A percentile compares a stretch with the other conserved stretches of the same genome.
Evolutionary conservation across 176 grass and related monocot genomes (phyloP).

Genomic region (Luzula sylvatica): DNA sequence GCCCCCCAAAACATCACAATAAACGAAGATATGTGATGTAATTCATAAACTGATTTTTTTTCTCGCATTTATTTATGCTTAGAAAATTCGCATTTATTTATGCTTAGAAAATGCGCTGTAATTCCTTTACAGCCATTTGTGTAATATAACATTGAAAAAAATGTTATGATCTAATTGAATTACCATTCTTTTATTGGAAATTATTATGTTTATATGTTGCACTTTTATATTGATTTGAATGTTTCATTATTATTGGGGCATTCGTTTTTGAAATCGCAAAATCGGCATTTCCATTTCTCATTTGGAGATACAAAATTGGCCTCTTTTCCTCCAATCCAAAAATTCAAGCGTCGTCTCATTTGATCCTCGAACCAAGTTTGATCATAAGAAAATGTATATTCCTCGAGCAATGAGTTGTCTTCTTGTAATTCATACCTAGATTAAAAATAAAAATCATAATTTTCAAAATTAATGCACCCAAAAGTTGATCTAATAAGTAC

Average conservation of each 20-base stretch:
- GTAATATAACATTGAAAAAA: too few species aligned
- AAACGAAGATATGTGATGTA: not conserved
- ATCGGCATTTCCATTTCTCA: conserved; percentile 61
- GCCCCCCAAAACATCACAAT: not conserved
- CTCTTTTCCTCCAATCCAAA: conserved; percentile 43
- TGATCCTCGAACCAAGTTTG: conserved; percentile 44
- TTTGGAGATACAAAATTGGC: conserved; percentile 44
- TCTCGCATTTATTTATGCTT: conserved; percentile 1
- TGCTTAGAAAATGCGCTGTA: not conserved
- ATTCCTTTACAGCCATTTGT: not conserved
- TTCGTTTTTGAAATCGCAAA: conserved; percentile 41
- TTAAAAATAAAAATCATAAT: not conserved
- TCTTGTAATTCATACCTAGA: conserved; percentile 79
- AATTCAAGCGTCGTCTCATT: conserved; percentile 35
- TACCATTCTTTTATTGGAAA: too few species aligned
- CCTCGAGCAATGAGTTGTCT: conserved; percentile 60
- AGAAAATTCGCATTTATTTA: not conserved
- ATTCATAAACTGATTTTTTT: conserved; percentile 1
- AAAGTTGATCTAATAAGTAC: conserved; percentile 21
- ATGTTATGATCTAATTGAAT: too few species aligned
- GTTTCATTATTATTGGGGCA: too few species aligned
- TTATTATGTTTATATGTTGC: too few species aligned
- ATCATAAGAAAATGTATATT: conserved; percentile 61
- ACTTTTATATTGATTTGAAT: too few species aligned
- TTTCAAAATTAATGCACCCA: too few species aligned